A percentile compares a stretch with the other conserved stretches of the same genome.
Conservation (phyloP, 257 asterid genomes). For the Thymus quinquecostatus region DNA sequence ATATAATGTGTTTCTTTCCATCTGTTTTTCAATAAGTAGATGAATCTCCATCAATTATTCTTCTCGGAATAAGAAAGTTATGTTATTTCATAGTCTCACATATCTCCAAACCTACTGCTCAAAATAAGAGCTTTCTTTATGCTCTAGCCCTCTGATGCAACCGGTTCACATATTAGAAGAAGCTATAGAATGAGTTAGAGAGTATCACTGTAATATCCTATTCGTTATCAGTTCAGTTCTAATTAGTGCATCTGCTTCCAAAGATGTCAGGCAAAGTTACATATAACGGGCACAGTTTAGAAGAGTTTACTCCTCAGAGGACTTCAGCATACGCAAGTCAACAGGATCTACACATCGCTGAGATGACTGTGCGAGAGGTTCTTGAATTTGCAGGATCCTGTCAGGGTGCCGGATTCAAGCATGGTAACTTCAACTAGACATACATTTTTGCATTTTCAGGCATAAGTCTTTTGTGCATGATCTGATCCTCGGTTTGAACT, state of each 20-base stretch:
- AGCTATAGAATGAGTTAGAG: background rate
- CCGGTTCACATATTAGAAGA: background rate
- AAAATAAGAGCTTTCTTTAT: background rate
- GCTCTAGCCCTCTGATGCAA: background rate
- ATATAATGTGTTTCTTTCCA: too few species aligned
- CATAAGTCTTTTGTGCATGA: background rate
- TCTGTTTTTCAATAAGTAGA: too few species aligned
- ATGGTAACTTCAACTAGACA: conserved; percentile 46
- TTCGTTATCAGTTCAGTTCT: conserved; percentile 32
- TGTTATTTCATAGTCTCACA: background rate
- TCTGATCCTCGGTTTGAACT: conserved; percentile 26
- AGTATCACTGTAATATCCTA: conserved; percentile 10
- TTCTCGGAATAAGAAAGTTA: too few species aligned
- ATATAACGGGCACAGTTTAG: conserved; percentile 65
- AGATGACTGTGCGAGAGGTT: conserved; percentile 83
- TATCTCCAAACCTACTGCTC: background rate
- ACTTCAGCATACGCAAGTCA: conserved; percentile 74
- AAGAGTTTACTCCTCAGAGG: conserved; percentile 74
- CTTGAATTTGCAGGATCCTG: conserved; percentile 71
- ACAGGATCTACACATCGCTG: conserved; percentile 72
- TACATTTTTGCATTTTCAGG: conserved; percentile 15
- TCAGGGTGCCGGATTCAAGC: conserved; percentile 71
- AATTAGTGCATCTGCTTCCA: conserved; percentile 43
- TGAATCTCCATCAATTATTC: too few species aligned
- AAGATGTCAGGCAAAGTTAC: conserved; percentile 75